Percentiles rank a stretch among this genome's conserved stretches.
These are phyloP conservation scores for Ambrosiella beaveri DNA, from an alignment of 2,329 filamentous ascomycete species.

Conservation along the genomic window DNA sequence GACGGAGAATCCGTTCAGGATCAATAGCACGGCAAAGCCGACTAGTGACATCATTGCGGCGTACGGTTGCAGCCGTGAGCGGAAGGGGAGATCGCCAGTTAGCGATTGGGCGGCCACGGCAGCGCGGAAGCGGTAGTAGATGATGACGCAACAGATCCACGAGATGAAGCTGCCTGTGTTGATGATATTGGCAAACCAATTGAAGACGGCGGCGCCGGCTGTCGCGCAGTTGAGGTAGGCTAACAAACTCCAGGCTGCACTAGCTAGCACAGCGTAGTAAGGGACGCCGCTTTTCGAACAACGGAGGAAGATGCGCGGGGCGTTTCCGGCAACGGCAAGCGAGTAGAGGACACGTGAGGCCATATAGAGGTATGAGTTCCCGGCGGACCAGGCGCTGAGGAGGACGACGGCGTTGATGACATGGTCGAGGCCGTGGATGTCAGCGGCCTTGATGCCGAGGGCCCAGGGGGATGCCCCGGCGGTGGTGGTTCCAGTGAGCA, in stretches of 20 bases:
- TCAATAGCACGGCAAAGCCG: slow-evolving; percentile 32
- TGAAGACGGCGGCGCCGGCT: slow-evolving; percentile 40
- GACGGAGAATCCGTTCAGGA: slow-evolving; percentile 48
- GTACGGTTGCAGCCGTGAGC: slow-evolving; percentile 37
- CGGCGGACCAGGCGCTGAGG: slow-evolving; percentile 40
- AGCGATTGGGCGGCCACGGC: slow-evolving; percentile 28
- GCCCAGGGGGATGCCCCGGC: slow-evolving; percentile 37
- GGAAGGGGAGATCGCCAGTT: slow-evolving; percentile 28
- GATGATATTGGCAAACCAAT: slow-evolving; percentile 40
- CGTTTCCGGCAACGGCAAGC: slow-evolving; percentile 24
- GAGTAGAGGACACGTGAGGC: slow-evolving; percentile 31
- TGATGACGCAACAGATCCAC: slow-evolving; percentile 36
- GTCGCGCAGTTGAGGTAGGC: slow-evolving; percentile 44
- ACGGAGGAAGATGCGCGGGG: slow-evolving; percentile 23
- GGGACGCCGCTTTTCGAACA: slow-evolving; percentile 22
- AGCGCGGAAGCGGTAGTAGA: slow-evolving; percentile 41
- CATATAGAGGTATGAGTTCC: slow-evolving; percentile 38
- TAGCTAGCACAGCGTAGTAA: slow-evolving; percentile 26
- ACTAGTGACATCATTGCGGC: slow-evolving; percentile 36
- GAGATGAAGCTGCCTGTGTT: slow-evolving; percentile 34
- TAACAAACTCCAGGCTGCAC: slow-evolving; percentile 40
- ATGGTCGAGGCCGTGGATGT: slow-evolving; percentile 30
- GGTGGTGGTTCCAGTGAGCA: slow-evolving; percentile 21
- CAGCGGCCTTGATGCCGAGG: slow-evolving; percentile 33
- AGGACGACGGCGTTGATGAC: slow-evolving; percentile 45